A percentile compares a stretch with the other conserved stretches of the same genome.
Evolutionary conservation across 2,329 filamentous ascomycete species (phyloP).

Genomic region (Leptoxyphium fumago): DNA sequence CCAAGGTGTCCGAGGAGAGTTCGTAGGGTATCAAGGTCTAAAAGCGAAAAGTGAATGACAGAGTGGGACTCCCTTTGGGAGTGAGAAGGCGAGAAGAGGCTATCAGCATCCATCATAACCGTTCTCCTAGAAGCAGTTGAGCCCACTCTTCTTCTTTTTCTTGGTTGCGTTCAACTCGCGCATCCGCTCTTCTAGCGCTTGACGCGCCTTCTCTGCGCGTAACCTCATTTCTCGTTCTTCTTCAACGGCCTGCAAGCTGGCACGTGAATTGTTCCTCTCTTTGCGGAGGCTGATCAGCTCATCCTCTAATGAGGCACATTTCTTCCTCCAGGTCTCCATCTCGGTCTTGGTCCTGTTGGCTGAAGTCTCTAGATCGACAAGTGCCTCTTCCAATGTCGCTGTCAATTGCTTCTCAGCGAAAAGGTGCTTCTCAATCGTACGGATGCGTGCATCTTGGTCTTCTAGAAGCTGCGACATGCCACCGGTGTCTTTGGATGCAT

Average conservation of each 20-base stretch:
- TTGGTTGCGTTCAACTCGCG: conserved; percentile 63
- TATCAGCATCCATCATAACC: not conserved
- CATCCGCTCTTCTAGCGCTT: conserved; percentile 81
- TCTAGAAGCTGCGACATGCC: conserved; percentile 77
- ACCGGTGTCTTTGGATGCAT: conserved; percentile 41
- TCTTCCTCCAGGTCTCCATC: conserved; percentile 80
- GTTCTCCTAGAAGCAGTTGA: conserved; percentile 79
- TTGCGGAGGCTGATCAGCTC: conserved; percentile 52
- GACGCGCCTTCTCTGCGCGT: conserved; percentile 76
- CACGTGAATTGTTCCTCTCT: conserved; percentile 41
- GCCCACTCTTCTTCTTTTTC: conserved; percentile 78
- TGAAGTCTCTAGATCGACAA: conserved; percentile 83
- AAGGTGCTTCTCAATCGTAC: conserved; percentile 91
- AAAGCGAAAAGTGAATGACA: too few relatives aligned
- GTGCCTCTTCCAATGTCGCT: conserved; percentile 83
- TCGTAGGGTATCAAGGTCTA: too few relatives aligned
- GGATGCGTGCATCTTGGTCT: conserved; percentile 88
- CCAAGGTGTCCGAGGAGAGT: too few relatives aligned
- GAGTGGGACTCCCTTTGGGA: too few relatives aligned
- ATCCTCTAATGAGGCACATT: conserved; percentile 58
- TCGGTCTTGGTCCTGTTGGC: conserved; percentile 86
- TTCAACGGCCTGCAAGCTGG: conserved; percentile 76
- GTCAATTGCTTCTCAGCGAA: conserved; percentile 94
- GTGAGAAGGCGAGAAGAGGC: not conserved
- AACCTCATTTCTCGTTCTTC: conserved; percentile 88